phyloP scores from a whole-genome alignment of 1,139 yeast species.

The Hansenula lynferdii region DNA sequence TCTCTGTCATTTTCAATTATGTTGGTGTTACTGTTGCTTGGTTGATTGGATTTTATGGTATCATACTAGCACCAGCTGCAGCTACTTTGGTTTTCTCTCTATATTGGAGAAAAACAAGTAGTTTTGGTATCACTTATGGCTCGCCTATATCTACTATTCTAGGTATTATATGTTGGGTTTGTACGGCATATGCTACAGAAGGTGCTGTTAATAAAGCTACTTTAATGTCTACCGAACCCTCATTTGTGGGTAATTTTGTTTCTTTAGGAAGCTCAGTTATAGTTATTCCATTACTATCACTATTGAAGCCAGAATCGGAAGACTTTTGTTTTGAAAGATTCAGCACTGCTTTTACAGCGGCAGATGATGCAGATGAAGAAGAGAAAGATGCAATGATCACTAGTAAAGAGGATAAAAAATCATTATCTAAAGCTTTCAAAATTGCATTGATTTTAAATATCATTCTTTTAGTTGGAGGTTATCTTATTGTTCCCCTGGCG shows the following conservation, averaged over 20 bases:
- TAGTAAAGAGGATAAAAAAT: slow-evolving; percentile 20
- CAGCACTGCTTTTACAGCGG: too few relatives aligned
- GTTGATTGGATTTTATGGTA: slow-evolving; percentile 32
- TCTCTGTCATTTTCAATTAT: slow-evolving; percentile 32
- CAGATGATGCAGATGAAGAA: slow-evolving; percentile 32
- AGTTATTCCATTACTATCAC: slow-evolving; percentile 25
- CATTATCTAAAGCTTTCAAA: slow-evolving; percentile 24
- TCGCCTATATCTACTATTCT: slow-evolving; percentile 42
- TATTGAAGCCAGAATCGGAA: slow-evolving; percentile 29
- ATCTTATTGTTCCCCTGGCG: slow-evolving; percentile 26
- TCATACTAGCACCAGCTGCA: slow-evolving; percentile 33
- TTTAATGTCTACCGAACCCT: slow-evolving; percentile 28
- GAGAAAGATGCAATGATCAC: slow-evolving; percentile 25
- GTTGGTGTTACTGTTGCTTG: slow-evolving; percentile 29
- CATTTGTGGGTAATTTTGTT: slow-evolving; percentile 32
- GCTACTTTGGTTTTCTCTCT: slow-evolving; percentile 30
- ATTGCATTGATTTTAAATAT: slow-evolving; percentile 23
- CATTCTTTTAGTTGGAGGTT: slow-evolving; percentile 27
- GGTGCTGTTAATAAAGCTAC: slow-evolving; percentile 26
- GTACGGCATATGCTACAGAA: slow-evolving; percentile 31
- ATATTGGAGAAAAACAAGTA: slow-evolving; percentile 47
- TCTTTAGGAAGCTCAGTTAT: slow-evolving; percentile 26
- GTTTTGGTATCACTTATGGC: slow-evolving; percentile 35
- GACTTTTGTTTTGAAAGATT: too few relatives aligned
- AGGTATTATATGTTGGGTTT: slow-evolving; percentile 47